Evolutionary conservation across 805 yeast species (phyloP).

Genomic region (Metschnikowia baotianmanensis): DNA sequence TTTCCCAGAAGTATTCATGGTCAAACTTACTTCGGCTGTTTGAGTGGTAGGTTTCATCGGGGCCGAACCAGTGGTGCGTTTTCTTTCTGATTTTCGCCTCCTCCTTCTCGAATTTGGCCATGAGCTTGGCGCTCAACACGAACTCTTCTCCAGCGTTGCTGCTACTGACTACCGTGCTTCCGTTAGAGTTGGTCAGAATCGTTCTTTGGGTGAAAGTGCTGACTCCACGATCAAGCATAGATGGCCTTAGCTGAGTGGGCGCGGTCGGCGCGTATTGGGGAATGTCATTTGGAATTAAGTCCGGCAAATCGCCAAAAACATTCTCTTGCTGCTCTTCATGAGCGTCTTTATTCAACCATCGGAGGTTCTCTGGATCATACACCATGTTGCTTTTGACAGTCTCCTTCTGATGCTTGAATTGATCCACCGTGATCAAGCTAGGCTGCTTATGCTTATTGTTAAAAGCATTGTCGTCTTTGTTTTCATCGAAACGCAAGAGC

Average conservation of each 20-base stretch:
- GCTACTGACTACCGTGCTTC: constrained; percentile 13
- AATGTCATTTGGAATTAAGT: constrained; percentile 27
- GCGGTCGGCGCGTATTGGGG: constrained; percentile 14
- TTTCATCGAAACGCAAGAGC: constrained; percentile 47
- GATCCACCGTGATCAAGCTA: constrained; percentile 33
- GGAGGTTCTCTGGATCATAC: constrained; percentile 53
- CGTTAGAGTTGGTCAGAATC: constrained; percentile 27
- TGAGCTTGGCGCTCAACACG: constrained; percentile 18
- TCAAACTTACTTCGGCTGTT: constrained; percentile 16
- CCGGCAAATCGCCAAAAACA: constrained; percentile 53
- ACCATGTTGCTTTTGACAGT: constrained; percentile 44
- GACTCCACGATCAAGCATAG: constrained; percentile 25
- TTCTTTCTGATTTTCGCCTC: constrained; percentile 35
- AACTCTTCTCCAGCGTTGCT: constrained; percentile 13
- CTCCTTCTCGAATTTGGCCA: constrained; percentile 35
- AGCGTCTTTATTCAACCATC: constrained; percentile 54
- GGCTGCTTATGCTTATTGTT: constrained; percentile 29
- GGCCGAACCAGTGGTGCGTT: constrained; percentile 38
- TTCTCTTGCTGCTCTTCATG: constrained; percentile 32
- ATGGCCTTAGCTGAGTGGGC: background rate
- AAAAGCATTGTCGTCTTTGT: background rate
- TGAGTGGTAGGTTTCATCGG: constrained; percentile 26
- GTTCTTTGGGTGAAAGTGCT: constrained; percentile 40
- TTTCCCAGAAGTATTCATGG: constrained; percentile 40
- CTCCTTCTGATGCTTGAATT: constrained; percentile 24